Evolutionary conservation across 2,329 filamentous ascomycete species (phyloP).

Genomic region (Clarireedia paspali): DNA sequence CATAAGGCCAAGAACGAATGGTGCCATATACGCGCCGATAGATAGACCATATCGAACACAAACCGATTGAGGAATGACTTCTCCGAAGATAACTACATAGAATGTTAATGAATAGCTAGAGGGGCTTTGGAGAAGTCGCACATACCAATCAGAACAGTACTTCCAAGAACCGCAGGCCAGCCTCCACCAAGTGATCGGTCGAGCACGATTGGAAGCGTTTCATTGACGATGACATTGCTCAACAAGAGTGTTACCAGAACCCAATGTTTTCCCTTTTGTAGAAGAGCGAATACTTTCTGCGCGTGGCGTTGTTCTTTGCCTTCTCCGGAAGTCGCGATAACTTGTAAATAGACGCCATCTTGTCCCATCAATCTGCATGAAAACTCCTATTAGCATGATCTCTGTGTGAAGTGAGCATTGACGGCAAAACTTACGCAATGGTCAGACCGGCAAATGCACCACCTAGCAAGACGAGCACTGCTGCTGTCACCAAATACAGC

Average conservation of each 20-base stretch:
- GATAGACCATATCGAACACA: conserved; percentile 94
- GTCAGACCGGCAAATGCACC: conserved; percentile 94
- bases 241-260: conserved; percentile 89
- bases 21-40: conserved; percentile 90
- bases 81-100: conserved; percentile 83
- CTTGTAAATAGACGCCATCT: conserved; percentile 95
- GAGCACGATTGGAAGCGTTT: conserved; percentile 89
- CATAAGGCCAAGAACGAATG: conserved; percentile 82
- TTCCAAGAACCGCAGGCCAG: conserved; percentile 87
- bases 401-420: too few species aligned
- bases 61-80: conserved; percentile 90
- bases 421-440: conserved; percentile 56
- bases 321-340: conserved; percentile 78
- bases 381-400: conserved; percentile 9
- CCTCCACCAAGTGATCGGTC: conserved; percentile 91
- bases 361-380: conserved; percentile 39
- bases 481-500: conserved; percentile 73
- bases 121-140: neutral
- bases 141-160: conserved; percentile 87
- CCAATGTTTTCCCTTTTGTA: conserved; percentile 94
- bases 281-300: conserved; percentile 66
- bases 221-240: conserved; percentile 96
- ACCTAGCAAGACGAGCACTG: conserved; percentile 75
- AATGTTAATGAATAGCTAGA: neutral
- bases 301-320: conserved; percentile 84